Conservation (phyloP, 306 rosid species). For the Cicer arietinum region DNA sequence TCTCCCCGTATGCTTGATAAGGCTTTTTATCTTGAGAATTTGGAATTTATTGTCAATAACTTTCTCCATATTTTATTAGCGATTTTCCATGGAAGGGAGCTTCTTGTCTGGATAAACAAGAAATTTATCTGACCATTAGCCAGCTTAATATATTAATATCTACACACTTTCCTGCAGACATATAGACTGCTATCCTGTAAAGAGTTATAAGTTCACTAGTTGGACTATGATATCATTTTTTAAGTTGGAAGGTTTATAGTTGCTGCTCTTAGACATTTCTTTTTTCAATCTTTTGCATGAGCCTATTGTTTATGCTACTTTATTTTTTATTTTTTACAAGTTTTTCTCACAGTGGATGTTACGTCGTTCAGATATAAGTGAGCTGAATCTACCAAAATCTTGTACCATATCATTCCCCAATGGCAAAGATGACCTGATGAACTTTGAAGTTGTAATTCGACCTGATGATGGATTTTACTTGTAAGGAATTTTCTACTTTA, state of each 20-base stretch:
- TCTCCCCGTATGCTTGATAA: background rate
- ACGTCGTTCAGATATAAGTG: conserved; percentile 79
- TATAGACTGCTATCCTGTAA: conserved; percentile 11
- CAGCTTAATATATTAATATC: conserved; percentile 16
- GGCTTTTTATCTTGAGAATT: background rate
- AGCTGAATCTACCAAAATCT: conserved; percentile 89
- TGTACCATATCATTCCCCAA: conserved; percentile 82
- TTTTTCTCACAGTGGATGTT: conserved; percentile 40
- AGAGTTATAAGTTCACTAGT: conserved; percentile 29
- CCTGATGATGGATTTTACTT: conserved; percentile 93
- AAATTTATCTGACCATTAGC: conserved; percentile 12
- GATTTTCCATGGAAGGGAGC: background rate
- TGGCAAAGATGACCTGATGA: conserved; percentile 96
- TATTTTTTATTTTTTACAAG: conserved; percentile 16
- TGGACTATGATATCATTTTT: conserved; percentile 7
- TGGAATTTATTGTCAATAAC: conserved; percentile 5
- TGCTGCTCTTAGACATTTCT: conserved; percentile 20
- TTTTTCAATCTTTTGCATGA: conserved; percentile 1
- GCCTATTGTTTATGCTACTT: conserved; percentile 13
- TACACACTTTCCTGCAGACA: background rate
- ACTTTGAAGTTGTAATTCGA: conserved; percentile 88
- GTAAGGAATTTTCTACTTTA: conserved; percentile 55
- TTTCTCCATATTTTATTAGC: conserved; percentile 6
- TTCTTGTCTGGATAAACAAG: conserved; percentile 28
- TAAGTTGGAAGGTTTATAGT: background rate